Evolutionary conservation across 192 early-diverging fungal species (phyloP), one percentile per base, ranked within the genome.

Genomic region (Coemansia sp.): DNA sequence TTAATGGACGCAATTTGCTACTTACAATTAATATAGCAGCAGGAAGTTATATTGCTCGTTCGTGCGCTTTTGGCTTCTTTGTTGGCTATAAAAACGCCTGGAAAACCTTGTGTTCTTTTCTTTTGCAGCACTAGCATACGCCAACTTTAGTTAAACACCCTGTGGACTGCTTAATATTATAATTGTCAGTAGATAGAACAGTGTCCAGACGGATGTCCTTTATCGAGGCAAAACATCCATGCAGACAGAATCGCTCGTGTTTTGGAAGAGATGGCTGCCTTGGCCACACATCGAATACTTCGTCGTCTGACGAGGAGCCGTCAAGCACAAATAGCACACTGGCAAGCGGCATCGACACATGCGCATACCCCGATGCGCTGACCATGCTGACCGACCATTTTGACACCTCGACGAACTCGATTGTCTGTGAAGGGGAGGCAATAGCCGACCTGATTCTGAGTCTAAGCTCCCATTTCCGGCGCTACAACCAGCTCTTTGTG

Each of bases 401-500:
- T 48, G 42, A 45, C 40, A 42, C 13, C 7, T 61, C 56, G n/a
- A 45, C 52, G 2, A 53, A 20, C 48, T 49, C 67, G 15, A 58
- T 71, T 65, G 52, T 57, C 35, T 34, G 57, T 9, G 68, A 71
- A 42, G 61, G 68, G 20, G 68, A 70, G 21, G 53, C 53, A 13
- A 62, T 77, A 21, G 61, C 58, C 0, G 58, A 48, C 18, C 25
- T 71, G 35, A 40, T 67, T 13, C 20, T 28, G 40, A 60, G 58
- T 25, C 64, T 71, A 15, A 25, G 61, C 29, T n/a, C 39, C 35
- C 74, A 70, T 45, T 59, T 76, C 31, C 64, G 51, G 7, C 56
- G 51, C 29, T 71, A 77, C 35, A 71, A 58, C 26, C 68, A 71
- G 21, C 29, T 71, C 20, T 49, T 67, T 28, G 63, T 68, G 6